Evolutionary conservation across 176 grass and related monocot genomes (phyloP).

Genomic region (Urochloa ruziziensis): DNA sequence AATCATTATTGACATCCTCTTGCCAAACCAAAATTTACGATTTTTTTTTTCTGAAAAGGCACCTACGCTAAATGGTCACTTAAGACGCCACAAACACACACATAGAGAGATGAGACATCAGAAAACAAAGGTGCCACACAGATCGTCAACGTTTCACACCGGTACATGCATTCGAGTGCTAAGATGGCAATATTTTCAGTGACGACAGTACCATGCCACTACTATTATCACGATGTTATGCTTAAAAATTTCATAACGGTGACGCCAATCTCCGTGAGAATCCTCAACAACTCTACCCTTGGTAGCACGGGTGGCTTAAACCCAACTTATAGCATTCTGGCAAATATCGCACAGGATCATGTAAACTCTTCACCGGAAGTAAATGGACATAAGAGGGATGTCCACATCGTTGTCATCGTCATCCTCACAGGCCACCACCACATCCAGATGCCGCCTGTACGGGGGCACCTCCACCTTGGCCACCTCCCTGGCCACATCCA

Average conservation of each 20-base stretch:
- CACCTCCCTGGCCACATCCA: slow-evolving; percentile 65
- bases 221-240: not conserved
- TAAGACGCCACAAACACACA: no score
- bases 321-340: not conserved
- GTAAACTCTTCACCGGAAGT: slow-evolving; percentile 54
- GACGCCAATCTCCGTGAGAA: slow-evolving; percentile 1
- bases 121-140: no score
- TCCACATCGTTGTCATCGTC: slow-evolving; percentile 87
- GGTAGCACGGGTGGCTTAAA: slow-evolving; percentile 6
- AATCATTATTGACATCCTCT: no score
- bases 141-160: not conserved
- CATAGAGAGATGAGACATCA: no score
- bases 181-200: not conserved
- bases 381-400: slow-evolving; percentile 74
- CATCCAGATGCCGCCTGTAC: slow-evolving; percentile 65
- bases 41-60: no score
- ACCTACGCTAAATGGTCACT: no score
- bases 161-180: not conserved
- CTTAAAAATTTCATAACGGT: not conserved
- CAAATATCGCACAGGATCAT: not conserved
- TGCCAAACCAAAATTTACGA: no score
- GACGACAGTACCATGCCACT: not conserved
- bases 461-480: slow-evolving; percentile 76
- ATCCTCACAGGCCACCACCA: slow-evolving; percentile 84
- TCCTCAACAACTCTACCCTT: slow-evolving; percentile 8